phyloP scores from a whole-genome alignment of 1,284 basidiomycete species.

The Meira nashicola region DNA sequence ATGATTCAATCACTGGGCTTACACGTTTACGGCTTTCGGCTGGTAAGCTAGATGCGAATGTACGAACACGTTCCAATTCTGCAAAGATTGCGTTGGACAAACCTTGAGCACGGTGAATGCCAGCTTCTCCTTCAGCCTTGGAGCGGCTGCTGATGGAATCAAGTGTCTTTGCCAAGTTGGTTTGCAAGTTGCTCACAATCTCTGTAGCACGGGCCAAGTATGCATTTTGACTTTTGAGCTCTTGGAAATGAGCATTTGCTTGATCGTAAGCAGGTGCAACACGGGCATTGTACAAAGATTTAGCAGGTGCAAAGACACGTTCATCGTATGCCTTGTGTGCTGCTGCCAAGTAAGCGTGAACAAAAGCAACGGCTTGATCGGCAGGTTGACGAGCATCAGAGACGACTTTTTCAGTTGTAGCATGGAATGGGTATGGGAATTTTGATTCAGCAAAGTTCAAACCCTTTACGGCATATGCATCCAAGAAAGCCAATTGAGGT shows the following conservation, averaged over 20 bases:
- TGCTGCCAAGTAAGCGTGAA: conserved; percentile 31
- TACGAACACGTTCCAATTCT: conserved; percentile 43
- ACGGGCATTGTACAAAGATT: conserved; percentile 37
- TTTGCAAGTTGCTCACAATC: conserved; percentile 40
- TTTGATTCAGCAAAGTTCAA: conserved; percentile 48
- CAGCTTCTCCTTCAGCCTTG: conserved; percentile 41
- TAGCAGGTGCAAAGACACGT: conserved; percentile 38
- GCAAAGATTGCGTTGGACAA: conserved; percentile 42
- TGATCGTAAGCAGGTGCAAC: conserved; percentile 30
- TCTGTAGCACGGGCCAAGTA: conserved; percentile 42
- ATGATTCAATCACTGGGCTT: conserved; percentile 42
- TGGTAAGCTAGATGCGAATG: conserved; percentile 40
- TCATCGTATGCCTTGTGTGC: conserved; percentile 40
- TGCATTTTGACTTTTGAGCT: conserved; percentile 47
- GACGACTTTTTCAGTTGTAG: conserved; percentile 39
- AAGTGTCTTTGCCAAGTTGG: conserved; percentile 36
- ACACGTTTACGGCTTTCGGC: conserved; percentile 47
- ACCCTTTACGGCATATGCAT: conserved; percentile 39
- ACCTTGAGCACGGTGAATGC: conserved; percentile 41
- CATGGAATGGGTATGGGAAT: conserved; percentile 48
- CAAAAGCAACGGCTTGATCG: conserved; percentile 27
- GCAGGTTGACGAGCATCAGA: conserved; percentile 34
- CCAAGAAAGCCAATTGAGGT: conserved; percentile 45
- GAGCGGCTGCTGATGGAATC: conserved; percentile 33
- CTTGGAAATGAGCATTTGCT: conserved; percentile 40